Evolutionary conservation across 2,329 filamentous ascomycete species (phyloP), one percentile per base, ranked within the genome.

Genomic region (Colletotrichum sp.): DNA sequence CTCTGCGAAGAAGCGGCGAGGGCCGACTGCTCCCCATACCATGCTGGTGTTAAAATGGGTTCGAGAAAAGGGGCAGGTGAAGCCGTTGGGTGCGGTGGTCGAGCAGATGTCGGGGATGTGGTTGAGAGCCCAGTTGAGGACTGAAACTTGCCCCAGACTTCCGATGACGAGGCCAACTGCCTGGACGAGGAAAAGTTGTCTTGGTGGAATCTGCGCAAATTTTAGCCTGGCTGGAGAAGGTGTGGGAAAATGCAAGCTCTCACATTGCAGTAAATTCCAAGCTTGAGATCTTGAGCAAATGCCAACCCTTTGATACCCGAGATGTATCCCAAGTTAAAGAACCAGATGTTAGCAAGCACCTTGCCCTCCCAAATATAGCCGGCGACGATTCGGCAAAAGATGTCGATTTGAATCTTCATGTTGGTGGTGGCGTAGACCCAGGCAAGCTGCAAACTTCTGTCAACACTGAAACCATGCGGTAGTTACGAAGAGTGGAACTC

Each of bases 1-100:
- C 0, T 84, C 79, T 1, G 87, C 87, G 79, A 91, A 92, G 79
- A 92, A 89, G 2, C 90, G 85, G 2, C 84, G 80, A 1, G 90
- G 90, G 0, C 90, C 90, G 28, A 92, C 89, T 18, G 89, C 83
- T 36, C 90, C 90, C 89, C 89, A 90, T 69, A 90, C 87, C 59
- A 90, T 84, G 8, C 89, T 90, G 6, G 86, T 88, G 30, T 88
- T 90, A 82, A 91, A 92, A 80, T 85, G 81, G 8, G 84, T 82
- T 38, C 80, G 79, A 1, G 81, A 82, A 36, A 83, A 83, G 21
- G 82, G 82, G 43, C 82, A 83, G 2, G 78, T 87, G 81, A 90
- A 92, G 21, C 88, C 86, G 65, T 88, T 86, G 9, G 82, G 77
- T 61, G 89, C 85, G 10, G 86, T 78, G 4, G 78, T 74, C 1